Base-by-base conservation (phyloP, 106 monocot genomes). In the Gastrodia elata region DNA sequence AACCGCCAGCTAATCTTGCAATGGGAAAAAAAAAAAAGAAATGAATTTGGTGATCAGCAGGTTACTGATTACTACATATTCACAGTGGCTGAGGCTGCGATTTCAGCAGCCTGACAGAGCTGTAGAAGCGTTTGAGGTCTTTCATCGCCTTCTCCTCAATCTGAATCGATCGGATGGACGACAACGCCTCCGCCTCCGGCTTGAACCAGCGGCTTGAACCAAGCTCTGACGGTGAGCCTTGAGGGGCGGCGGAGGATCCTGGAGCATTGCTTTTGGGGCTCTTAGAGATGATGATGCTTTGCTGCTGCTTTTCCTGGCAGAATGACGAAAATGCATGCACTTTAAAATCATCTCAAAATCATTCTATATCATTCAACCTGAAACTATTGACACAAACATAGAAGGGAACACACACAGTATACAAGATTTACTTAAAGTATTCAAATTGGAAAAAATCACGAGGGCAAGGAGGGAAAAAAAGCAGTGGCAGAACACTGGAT, bases 131-230 rank as follows among this genome's bases (percentile, higher is more conserved):
- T 71, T 85, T 99, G 75, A 99, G 81, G 43, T 99, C 91, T 76
- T 99, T 93, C 70, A 99, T 93, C 3, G 98, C 98, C 81, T 77
- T 87, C 79, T 98, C 98, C 65, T 99, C 98, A 0, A 93, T 99
- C 80, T 93, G 93, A 24, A 99, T 99, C 0, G 93, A 93, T 22
- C 98, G 84, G 55, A 99, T 83, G 27, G 98, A 93, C 8, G 98
- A 99, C 6, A 93, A 91, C 18, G 87, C 78, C 39, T 99, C 93
- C 0, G 42, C 77, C 64, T 99, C 98, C 13, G 98, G 98, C 84
- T 89, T 93, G 84, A 84, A 99, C 98, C 98, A 99, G 68, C 93
- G 84, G 78, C 75, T 99, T 4, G 91, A 88, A 8, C 70, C 38
- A 39, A 75, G 34, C 46, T 99, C 91, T 8, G 81, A 79, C 18